These are phyloP conservation scores for Chrysanthemum makinoi DNA, from an alignment of 129 eudicot species.

Conservation along the genomic window DNA sequence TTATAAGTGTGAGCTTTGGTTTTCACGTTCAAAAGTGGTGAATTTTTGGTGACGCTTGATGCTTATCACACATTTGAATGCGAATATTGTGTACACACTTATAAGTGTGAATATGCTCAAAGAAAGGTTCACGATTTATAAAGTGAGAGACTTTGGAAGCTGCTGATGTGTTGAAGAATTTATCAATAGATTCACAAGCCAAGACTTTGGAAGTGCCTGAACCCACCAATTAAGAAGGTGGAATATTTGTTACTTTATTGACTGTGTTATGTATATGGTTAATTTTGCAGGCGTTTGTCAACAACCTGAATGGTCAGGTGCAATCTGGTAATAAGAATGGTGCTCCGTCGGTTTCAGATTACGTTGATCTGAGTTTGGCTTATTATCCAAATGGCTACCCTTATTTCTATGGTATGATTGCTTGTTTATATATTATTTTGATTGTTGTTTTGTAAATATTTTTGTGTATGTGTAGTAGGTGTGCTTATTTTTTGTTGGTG, in stretches of 20 bases:
- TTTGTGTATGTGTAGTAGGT: neutral
- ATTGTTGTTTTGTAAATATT: neutral
- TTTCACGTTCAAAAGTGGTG: too few relatives aligned
- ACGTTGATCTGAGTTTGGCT: constrained; percentile 52
- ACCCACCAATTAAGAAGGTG: constrained; percentile 59
- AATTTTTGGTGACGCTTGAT: too few relatives aligned
- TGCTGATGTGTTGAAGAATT: constrained; percentile 65
- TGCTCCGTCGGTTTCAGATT: constrained; percentile 49
- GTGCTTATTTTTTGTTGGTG: neutral
- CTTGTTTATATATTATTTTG: neutral
- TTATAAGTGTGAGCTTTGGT: too few relatives aligned
- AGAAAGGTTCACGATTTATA: too few relatives aligned
- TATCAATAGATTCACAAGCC: constrained; percentile 63
- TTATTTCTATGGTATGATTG: constrained; percentile 50
- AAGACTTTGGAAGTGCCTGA: constrained; percentile 57
- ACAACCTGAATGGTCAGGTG: constrained; percentile 39
- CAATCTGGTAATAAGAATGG: constrained; percentile 46
- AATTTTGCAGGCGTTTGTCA: constrained; percentile 33
- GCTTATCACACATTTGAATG: too few relatives aligned
- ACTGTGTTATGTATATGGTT: neutral
- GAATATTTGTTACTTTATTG: neutral
- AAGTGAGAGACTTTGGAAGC: constrained; percentile 32
- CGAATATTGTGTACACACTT: too few relatives aligned
- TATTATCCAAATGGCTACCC: constrained; percentile 50
- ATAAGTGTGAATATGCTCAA: too few relatives aligned